These are phyloP conservation scores for Cytospora piceae DNA, from an alignment of 2,329 filamentous ascomycete species.

Conservation along the genomic window DNA sequence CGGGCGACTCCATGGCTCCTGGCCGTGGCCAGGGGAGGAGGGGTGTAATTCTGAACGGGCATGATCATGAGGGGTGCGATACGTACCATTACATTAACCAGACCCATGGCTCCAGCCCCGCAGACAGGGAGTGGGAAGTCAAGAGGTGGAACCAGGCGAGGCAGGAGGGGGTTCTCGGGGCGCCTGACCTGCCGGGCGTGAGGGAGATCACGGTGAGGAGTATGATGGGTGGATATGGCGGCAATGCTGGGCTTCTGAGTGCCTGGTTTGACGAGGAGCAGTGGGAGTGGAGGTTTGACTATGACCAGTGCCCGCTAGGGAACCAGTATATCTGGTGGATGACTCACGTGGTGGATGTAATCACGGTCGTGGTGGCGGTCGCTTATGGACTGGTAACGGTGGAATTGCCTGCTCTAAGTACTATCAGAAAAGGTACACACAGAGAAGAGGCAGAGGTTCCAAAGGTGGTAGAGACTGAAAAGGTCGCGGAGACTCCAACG, in stretches of 20 bases:
- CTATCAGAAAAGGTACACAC: background rate
- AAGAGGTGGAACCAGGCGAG: conserved; percentile 52
- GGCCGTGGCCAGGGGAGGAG: conserved; percentile 67
- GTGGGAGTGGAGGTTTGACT: conserved; percentile 83
- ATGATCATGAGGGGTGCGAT: conserved; percentile 95
- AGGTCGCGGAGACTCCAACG: too few relatives aligned
- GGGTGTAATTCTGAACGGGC: conserved; percentile 86
- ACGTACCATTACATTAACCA: conserved; percentile 81
- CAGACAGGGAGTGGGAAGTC: conserved; percentile 55
- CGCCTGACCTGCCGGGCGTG: conserved; percentile 61
- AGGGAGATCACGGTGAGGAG: conserved; percentile 91
- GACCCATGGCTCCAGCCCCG: conserved; percentile 45
- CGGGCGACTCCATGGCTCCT: conserved; percentile 60
- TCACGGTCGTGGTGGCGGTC: conserved; percentile 42
- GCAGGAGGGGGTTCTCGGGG: conserved; percentile 45
- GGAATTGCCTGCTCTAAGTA: background rate
- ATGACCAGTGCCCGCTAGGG: conserved; percentile 76
- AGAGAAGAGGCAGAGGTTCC: background rate
- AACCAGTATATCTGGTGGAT: conserved; percentile 95
- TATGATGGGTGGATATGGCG: conserved; percentile 98
- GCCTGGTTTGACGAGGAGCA: conserved; percentile 80
- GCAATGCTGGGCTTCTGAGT: conserved; percentile 85
- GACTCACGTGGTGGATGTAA: conserved; percentile 74
- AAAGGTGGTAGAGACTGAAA: background rate
- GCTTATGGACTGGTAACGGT: conserved; percentile 34